Base-by-base conservation (phyloP, 2,329 filamentous ascomycete genomes). In the Aspergillus felis region DNA sequence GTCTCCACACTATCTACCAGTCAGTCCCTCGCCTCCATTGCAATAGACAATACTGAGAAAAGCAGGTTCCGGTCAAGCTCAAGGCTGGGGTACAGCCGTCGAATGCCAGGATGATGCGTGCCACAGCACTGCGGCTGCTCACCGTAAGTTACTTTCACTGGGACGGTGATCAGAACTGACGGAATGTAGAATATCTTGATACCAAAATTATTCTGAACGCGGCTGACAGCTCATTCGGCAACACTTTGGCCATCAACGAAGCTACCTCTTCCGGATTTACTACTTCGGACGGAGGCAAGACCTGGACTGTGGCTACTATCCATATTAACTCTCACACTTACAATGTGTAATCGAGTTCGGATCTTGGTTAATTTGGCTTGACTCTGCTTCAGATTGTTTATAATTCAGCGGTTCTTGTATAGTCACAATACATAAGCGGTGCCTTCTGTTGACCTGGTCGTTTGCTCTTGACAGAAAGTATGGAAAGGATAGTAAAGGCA, bases 41-140 rank as follows among this genome's bases (percentile, higher is more conserved):
- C 29, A 32, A 10, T 32, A 4, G 29, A 32, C 8, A 17, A 8
- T 35, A 53, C 54, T 57, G 25, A 61, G n/a, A 10, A 3, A 3
- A 0, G 1, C 22, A 65, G 67, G 53, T 14, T 71, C 67, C 25
- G 70, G 70, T 1, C 47, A 70, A 8, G 70, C 70, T 5, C 62
- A 71, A 48, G 70, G 69, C 20, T 73, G 67, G 65, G 70, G 69
- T 14, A 71, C 70, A 0, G 70, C 70, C 9, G 68, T 70, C 1
- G 70, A 72, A 50, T 71, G 69, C 51, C 68, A 71, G 59, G 68
- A 66, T 14, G 54, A 65, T 22, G 64, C 67, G 6, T 71, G 66
- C 32, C 44, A 69, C 17, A 64, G 63, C 48, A 67, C 61, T 6
- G 65, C 62, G 14, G 62, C 63, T n/a, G 59, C 68, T 50, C 70